Conservation (phyloP, 768 basidiomycete species). For the Amanita subjunquillea region DNA sequence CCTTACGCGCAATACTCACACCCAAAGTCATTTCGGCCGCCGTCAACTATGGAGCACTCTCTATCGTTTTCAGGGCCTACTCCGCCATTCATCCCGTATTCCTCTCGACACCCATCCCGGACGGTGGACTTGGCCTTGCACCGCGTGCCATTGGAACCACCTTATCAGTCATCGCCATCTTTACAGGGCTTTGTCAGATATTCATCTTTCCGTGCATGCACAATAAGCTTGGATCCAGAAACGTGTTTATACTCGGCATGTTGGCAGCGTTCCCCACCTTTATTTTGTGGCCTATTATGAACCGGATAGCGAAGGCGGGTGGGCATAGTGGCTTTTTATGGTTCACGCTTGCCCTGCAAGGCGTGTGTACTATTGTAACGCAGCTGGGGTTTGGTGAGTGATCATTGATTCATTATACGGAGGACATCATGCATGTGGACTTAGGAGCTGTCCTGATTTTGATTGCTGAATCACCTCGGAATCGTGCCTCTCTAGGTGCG, state of each 20-base stretch:
- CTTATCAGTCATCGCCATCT: constrained; percentile 37
- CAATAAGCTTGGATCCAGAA: constrained; percentile 17
- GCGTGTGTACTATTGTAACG: neutral
- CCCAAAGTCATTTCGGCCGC: constrained; percentile 39
- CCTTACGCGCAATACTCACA: neutral
- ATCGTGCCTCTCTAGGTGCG: too few relatives aligned
- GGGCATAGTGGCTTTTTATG: neutral
- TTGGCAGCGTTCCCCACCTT: constrained; percentile 29
- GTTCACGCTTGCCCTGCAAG: neutral
- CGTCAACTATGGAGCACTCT: constrained; percentile 20
- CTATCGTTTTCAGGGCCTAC: constrained; percentile 45
- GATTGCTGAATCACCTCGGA: too few relatives aligned
- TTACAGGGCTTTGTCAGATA: constrained; percentile 47
- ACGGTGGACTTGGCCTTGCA: constrained; percentile 31
- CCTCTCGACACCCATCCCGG: constrained; percentile 44
- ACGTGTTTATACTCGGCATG: constrained; percentile 36
- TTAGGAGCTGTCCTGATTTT: too few relatives aligned
- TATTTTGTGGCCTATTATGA: constrained; percentile 32
- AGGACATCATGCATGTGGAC: too few relatives aligned
- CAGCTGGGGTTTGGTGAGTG: neutral
- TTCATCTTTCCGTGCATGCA: constrained; percentile 46
- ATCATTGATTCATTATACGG: too few relatives aligned
- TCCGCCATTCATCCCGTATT: constrained; percentile 55
- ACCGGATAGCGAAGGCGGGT: neutral
- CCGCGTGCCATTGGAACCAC: constrained; percentile 45